phyloP scores from a whole-genome alignment of 176 grass and related monocot species.

The Poa annua region DNA sequence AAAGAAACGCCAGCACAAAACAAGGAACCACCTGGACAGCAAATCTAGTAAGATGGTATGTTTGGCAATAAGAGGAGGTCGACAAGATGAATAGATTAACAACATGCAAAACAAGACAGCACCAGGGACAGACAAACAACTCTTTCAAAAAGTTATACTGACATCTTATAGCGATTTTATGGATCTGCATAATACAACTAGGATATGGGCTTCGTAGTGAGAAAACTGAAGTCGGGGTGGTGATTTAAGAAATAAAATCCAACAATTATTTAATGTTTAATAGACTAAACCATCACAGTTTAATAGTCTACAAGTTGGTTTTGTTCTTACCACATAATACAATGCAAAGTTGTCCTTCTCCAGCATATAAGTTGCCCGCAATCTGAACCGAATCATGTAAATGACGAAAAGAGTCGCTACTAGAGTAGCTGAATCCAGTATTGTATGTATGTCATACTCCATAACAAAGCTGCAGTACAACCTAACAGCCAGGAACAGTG shows the following conservation, averaged over 20 bases:
- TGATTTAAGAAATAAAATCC: not conserved
- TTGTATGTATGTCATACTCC: constrained; percentile 99
- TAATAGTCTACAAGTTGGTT: constrained; percentile 11
- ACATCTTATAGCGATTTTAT: not conserved
- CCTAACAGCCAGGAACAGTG: constrained; percentile 93
- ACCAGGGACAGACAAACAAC: not conserved
- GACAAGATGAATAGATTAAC: constrained; percentile 3
- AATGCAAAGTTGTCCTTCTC: constrained; percentile 96
- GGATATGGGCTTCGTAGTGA: not conserved
- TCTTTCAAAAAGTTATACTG: constrained; percentile 24
- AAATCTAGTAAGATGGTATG: constrained; percentile 20
- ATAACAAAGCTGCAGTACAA: constrained; percentile 98
- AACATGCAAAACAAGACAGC: constrained; percentile 12
- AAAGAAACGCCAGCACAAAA: constrained; percentile 58
- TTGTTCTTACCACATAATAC: constrained; percentile 84
- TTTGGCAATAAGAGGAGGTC: not conserved
- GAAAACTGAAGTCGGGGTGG: not conserved
- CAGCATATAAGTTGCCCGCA: constrained; percentile 92
- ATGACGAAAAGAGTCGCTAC: constrained; percentile 93
- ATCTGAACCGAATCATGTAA: constrained; percentile 97
- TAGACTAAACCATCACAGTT: not conserved
- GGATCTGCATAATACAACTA: constrained; percentile 1
- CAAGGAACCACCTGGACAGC: constrained; percentile 75
- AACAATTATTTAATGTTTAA: not conserved
- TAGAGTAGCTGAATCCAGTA: constrained; percentile 91